Evolutionary conservation across 257 asterid species (phyloP), one percentile per base, ranked within the genome.

Genomic region (Nicotiana sylvestris): DNA sequence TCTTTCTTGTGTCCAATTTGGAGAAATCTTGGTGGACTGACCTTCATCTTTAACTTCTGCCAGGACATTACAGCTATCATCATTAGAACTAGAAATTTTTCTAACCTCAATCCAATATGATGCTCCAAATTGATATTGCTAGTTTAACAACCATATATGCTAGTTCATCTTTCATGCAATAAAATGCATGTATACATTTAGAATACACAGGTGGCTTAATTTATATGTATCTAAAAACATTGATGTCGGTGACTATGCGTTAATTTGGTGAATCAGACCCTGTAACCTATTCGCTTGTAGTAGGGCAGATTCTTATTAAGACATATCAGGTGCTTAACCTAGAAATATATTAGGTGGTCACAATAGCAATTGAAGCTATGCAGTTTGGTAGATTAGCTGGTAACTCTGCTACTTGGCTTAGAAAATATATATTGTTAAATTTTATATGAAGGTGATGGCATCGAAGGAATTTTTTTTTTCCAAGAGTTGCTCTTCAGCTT

Each of bases 31-130:
- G 98, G 97, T 88, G 90, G 91, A 82, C 88, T 92, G 84, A 94
- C 91, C 87, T 87, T 90, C 96, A 96, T 88, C 97, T 94, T 96
- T 88, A 96, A 85, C 87, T 92, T 96, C 99, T 96, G 95, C 86
- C 76, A 86, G 81, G 78, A 62, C 65, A 88, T 80, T 76, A 80
- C 61, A 57, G 81, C 81, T 77, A 37, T 78, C 76, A 79, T 81
- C 68, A 82, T 83, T 61, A 87, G 86, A 78, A 80, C 80, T 83
- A 37, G 37, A 66, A 65, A 3, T 13, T n/a, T 9, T 27, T 74
- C 64, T 27, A 49, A 49, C 62, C 12, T 53, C 57, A 53, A 53
- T 53, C 57, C 49, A 43, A 72, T 43, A 12, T 18, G 18, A 72
- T 3, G 13, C 78, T 72, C 60, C 80, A 74, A 74, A 74, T 27